Evolutionary conservation across 2,329 filamentous ascomycete species (phyloP).

Genomic region (Cytospora mali): DNA sequence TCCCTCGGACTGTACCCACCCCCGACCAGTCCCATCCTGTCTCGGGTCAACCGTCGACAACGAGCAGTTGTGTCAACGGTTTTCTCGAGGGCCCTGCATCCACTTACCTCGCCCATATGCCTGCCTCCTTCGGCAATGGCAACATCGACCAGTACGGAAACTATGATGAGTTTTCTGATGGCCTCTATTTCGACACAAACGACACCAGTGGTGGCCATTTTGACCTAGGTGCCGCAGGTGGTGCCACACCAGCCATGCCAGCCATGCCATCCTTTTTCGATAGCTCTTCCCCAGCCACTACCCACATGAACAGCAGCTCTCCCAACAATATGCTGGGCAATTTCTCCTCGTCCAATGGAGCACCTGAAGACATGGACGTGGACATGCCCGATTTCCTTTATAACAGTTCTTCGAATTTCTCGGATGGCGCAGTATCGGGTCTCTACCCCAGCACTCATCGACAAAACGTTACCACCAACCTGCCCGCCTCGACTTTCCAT

Average conservation of each 20-base stretch:
- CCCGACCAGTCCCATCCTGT: not conserved
- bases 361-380: conserved; percentile 4
- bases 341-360: conserved; percentile 10
- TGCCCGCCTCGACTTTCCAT: not conserved
- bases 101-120: not conserved
- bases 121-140: not conserved
- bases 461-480: not conserved
- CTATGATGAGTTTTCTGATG: not conserved
- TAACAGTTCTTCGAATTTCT: not conserved
- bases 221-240: not conserved
- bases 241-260: too few relatives aligned
- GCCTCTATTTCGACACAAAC: not conserved
- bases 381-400: conserved; percentile 3
- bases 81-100: not conserved
- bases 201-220: not conserved
- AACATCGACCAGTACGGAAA: not conserved
- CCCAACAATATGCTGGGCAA: conserved; percentile 8
- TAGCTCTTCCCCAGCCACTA: not conserved
- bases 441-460: not conserved
- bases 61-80: not conserved
- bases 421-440: not conserved
- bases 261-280: not conserved
- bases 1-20: not conserved
- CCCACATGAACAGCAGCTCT: not conserved
- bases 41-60: not conserved